Evolutionary conservation across 108 stramenopile species (phyloP).

Genomic region (Poteriospumella lacustris): DNA sequence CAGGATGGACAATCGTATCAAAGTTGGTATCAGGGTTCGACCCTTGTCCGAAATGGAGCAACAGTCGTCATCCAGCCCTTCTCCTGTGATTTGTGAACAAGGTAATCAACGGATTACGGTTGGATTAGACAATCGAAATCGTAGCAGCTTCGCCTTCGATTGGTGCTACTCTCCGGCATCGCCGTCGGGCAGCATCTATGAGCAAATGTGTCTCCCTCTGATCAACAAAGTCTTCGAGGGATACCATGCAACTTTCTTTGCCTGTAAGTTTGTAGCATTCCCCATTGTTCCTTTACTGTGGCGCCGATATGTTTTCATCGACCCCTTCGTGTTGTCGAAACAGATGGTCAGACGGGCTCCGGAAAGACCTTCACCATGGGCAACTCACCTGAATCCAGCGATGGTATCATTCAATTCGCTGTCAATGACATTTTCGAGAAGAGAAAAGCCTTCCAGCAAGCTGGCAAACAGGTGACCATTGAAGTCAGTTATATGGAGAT

Average conservation of each 20-base stretch:
- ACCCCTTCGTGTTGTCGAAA: background rate
- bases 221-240: constrained; percentile 36
- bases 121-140: background rate
- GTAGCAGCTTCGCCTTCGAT: constrained; percentile 4
- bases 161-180: background rate
- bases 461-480: background rate
- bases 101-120: too few species aligned
- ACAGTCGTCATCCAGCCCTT: too few species aligned
- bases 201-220: constrained; percentile 20
- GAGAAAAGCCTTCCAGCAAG: background rate
- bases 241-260: constrained; percentile 44
- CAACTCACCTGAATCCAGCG: background rate
- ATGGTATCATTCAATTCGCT: constrained; percentile 59
- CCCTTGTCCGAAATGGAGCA: background rate
- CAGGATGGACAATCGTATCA: constrained; percentile 12
- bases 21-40: constrained; percentile 18
- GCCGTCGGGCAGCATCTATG: background rate
- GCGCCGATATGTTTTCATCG: background rate
- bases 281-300: too few species aligned
- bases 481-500: constrained; percentile 33
- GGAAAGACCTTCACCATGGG: constrained; percentile 52
- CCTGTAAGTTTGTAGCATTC: constrained; percentile 23
- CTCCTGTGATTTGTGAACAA: too few species aligned
- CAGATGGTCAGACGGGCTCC: constrained; percentile 45
- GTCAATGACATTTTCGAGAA: constrained; percentile 53